Evolutionary conservation across 1,284 basidiomycete species (phyloP).

Genomic region (Ustilago trichophora): DNA sequence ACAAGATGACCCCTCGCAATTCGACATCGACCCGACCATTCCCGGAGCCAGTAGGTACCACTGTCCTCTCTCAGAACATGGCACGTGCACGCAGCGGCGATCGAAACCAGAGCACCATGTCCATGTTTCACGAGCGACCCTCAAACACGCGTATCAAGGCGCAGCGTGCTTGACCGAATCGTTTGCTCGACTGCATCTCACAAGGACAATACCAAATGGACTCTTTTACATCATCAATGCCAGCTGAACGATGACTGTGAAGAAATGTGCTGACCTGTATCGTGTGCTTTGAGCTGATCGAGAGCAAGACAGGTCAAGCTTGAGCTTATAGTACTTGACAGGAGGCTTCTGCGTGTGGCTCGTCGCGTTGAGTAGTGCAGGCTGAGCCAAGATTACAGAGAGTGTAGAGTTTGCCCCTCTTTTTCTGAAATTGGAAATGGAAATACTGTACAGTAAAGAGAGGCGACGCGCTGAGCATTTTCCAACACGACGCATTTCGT

Average conservation of each 20-base stretch:
- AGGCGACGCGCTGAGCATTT: conserved; percentile 5
- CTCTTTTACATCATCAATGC: too few species aligned
- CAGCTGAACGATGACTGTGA: too few species aligned
- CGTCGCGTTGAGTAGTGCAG: neutral
- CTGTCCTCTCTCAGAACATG: conserved; percentile 12
- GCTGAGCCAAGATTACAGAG: too few species aligned
- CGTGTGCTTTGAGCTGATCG: too few species aligned
- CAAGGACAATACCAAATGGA: neutral
- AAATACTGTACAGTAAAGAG: too few species aligned
- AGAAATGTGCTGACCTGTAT: too few species aligned
- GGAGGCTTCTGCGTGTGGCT: too few species aligned
- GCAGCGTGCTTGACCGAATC: conserved; percentile 6
- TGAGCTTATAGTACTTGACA: too few species aligned
- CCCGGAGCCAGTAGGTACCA: conserved; percentile 2
- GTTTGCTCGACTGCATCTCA: neutral
- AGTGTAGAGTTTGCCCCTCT: too few species aligned
- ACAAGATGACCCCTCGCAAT: conserved; percentile 4
- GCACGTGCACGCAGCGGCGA: conserved; percentile 4
- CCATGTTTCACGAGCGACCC: conserved; percentile 1
- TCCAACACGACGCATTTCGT: too few species aligned
- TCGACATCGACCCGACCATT: conserved; percentile 9
- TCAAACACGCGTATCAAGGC: neutral
- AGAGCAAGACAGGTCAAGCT: too few species aligned
- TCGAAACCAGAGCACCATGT: conserved; percentile 1
- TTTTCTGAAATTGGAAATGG: conserved; percentile 6